Percentiles rank a stretch among this genome's conserved stretches.
Evolutionary conservation across 2,329 filamentous ascomycete species (phyloP).

Genomic region (Epicoccum sorghinum): DNA sequence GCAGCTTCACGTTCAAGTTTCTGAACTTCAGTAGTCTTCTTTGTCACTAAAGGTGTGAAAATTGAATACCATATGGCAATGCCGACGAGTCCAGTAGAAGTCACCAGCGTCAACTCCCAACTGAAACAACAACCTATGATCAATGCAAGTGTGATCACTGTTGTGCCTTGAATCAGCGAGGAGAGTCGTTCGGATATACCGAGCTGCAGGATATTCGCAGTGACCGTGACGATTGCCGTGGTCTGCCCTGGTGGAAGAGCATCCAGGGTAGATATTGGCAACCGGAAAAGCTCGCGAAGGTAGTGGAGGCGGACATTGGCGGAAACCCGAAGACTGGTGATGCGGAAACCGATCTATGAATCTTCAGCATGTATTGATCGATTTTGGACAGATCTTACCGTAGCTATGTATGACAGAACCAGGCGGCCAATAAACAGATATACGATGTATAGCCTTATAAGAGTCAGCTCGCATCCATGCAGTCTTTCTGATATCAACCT

Average conservation of each 20-base stretch:
- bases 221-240: conserved; percentile 36
- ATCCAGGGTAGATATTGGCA: conserved; percentile 35
- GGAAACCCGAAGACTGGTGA: conserved; percentile 34
- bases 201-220: conserved; percentile 33
- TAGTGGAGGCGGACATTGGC: conserved; percentile 34
- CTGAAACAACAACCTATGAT: conserved; percentile 35
- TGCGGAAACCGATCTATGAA: conserved; percentile 32
- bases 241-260: conserved; percentile 35
- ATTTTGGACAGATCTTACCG: conserved; percentile 45
- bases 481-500: neutral
- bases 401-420: conserved; percentile 60
- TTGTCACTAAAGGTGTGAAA: conserved; percentile 25
- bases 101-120: conserved; percentile 37
- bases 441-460: conserved; percentile 53
- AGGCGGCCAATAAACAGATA: conserved; percentile 65
- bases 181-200: conserved; percentile 38
- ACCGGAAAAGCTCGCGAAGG: conserved; percentile 29
- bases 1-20: conserved; percentile 29
- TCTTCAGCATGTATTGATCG: conserved; percentile 5
- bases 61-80: conserved; percentile 30
- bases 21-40: conserved; percentile 22
- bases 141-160: conserved; percentile 29
- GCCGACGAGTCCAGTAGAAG: conserved; percentile 28
- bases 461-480: neutral
- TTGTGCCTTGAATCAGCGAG: conserved; percentile 31